Evolutionary conservation across 2,329 filamentous ascomycete genomes (phyloP).

Genomic region (Epichloe uncinata): DNA sequence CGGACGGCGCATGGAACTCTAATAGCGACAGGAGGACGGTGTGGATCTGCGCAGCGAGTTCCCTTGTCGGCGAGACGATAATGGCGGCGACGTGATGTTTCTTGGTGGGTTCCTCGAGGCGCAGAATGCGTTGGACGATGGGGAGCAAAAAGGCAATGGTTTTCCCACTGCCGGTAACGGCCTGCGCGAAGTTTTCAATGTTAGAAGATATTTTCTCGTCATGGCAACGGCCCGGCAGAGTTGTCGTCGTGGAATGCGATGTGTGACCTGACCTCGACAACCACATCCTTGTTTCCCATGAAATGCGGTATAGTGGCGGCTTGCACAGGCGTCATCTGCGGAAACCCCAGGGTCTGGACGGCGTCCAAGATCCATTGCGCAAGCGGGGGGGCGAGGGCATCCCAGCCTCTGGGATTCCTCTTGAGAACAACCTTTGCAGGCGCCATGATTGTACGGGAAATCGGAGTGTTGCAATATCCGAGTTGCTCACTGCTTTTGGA

Average conservation of each 20-base stretch:
- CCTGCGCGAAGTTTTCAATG: constrained; percentile 27
- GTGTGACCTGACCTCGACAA: constrained; percentile 53
- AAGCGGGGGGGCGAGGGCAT: constrained; percentile 24
- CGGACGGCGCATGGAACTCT: constrained; percentile 70
- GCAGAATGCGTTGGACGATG: constrained; percentile 67
- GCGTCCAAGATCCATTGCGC: constrained; percentile 70
- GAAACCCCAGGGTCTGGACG: constrained; percentile 71
- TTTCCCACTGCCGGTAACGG: constrained; percentile 85
- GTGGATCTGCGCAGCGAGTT: constrained; percentile 84
- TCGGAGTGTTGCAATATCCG: neutral
- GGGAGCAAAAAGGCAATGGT: constrained; percentile 84
- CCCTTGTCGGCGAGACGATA: constrained; percentile 79
- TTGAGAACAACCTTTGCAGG: constrained; percentile 21
- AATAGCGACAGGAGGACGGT: constrained; percentile 65
- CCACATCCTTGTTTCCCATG: constrained; percentile 80
- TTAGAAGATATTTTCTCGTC: neutral
- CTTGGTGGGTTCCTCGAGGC: constrained; percentile 69
- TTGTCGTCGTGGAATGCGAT: neutral
- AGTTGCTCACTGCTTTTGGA: too few relatives aligned
- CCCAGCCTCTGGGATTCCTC: constrained; percentile 36
- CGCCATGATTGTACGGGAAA: constrained; percentile 14
- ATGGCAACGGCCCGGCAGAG: too few relatives aligned
- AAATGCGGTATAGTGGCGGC: constrained; percentile 82
- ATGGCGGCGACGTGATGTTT: constrained; percentile 85
- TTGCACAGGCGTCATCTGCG: constrained; percentile 87